These are phyloP conservation scores for Ambrosiella cleistominuta DNA, from an alignment of 2,329 filamentous ascomycete genomes.

Conservation along the genomic window DNA sequence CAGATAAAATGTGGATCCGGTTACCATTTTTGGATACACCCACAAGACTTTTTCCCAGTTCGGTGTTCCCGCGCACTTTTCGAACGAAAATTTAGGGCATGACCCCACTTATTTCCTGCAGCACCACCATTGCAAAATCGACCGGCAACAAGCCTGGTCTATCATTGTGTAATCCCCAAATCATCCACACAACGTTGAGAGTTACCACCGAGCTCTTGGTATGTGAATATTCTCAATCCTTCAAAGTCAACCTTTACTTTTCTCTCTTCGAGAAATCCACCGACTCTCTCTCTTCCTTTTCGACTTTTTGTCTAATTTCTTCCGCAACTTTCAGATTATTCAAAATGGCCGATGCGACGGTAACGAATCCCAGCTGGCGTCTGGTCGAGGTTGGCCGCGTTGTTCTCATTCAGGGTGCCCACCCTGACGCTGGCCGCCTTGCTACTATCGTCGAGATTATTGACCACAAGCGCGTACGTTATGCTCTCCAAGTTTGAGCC, in stretches of 20 bases:
- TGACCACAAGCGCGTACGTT: conserved; percentile 99
- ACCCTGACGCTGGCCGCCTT: conserved; percentile 68
- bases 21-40: neutral
- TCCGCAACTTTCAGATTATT: conserved; percentile 19
- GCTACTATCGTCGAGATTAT: conserved; percentile 97
- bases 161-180: conserved; percentile 14
- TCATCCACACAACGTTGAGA: conserved; percentile 13
- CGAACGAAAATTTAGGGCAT: conserved; percentile 12
- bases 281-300: conserved; percentile 14
- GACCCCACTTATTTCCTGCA: conserved; percentile 10
- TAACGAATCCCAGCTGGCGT: conserved; percentile 76
- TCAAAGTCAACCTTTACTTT: conserved; percentile 6
- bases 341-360: conserved; percentile 67
- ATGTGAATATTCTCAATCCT: conserved; percentile 13
- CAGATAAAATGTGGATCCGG: neutral
- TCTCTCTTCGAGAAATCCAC: conserved; percentile 3
- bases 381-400: conserved; percentile 97
- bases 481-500: conserved; percentile 7
- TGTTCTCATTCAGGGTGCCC: conserved; percentile 68
- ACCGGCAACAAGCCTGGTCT: conserved; percentile 12
- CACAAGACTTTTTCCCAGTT: conserved; percentile 1
- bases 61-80: conserved; percentile 12
- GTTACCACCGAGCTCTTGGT: conserved; percentile 14
- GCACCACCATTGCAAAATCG: conserved; percentile 13
- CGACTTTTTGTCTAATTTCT: conserved; percentile 15